Evolutionary conservation across 257 asterid species (phyloP).

Genomic region (Solanum pimpinellifolium): DNA sequence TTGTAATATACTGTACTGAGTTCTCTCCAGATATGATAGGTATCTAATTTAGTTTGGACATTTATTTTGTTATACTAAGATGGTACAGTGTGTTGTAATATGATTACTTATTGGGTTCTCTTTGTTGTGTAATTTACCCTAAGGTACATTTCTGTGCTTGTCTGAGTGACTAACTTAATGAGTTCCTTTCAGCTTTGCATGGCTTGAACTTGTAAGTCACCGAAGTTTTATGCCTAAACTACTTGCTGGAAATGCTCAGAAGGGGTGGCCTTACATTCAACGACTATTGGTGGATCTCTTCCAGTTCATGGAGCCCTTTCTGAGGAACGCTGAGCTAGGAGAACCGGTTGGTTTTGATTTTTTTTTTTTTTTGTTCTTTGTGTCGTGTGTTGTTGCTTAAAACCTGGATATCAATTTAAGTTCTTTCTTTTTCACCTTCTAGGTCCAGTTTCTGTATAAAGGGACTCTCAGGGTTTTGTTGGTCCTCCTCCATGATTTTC

Average conservation of each 20-base stretch:
- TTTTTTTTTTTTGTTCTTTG: not conserved
- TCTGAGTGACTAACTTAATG: conserved; percentile 13
- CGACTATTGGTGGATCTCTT: conserved; percentile 79
- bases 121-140: not conserved
- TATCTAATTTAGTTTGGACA: not conserved
- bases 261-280: conserved; percentile 94
- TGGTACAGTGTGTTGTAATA: not conserved
- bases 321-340: conserved; percentile 86
- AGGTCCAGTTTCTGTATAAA: conserved; percentile 84
- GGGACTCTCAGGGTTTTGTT: conserved; percentile 90
- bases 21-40: not conserved
- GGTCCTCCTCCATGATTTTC: conserved; percentile 97
- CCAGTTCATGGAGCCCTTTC: conserved; percentile 95
- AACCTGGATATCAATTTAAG: not conserved
- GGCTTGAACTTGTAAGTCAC: conserved; percentile 97
- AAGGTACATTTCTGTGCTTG: not conserved
- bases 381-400: not conserved
- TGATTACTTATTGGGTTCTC: not conserved
- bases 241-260: conserved; percentile 77
- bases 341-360: conserved; percentile 50
- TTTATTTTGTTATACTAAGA: not conserved
- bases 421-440: conserved; percentile 4
- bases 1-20: not conserved
- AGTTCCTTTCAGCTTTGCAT: conserved; percentile 70
- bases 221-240: conserved; percentile 96